Percentiles rank a stretch among this genome's conserved stretches.
Evolutionary conservation across 192 early-diverging fungal species (phyloP).

Genomic region (Coemansia sp.): DNA sequence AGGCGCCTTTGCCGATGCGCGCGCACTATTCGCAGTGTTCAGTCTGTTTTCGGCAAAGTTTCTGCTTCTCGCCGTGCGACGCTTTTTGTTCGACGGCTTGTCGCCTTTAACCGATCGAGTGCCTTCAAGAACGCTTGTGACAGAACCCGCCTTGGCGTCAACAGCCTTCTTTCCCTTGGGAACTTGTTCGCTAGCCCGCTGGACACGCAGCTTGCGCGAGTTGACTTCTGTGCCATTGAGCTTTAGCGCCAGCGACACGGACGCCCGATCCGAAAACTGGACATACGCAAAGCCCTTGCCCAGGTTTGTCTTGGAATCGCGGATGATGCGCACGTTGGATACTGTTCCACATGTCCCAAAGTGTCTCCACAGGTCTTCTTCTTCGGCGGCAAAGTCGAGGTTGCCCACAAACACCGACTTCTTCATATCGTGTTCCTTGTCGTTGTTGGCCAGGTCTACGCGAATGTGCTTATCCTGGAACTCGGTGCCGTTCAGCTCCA

Average conservation of each 20-base stretch:
- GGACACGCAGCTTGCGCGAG: conserved; percentile 31
- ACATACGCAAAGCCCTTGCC: conserved; percentile 96
- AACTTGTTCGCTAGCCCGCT: conserved; percentile 44
- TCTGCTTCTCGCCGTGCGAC: conserved; percentile 45
- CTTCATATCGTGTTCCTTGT: conserved; percentile 68
- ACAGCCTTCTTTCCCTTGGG: conserved; percentile 35
- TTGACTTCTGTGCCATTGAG: conserved; percentile 73
- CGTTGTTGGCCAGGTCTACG: conserved; percentile 64
- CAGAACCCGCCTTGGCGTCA: conserved; percentile 12
- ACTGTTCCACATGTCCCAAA: conserved; percentile 70
- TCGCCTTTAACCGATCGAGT: conserved; percentile 57
- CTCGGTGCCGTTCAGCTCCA: conserved; percentile 72
- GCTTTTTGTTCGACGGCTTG: conserved; percentile 51
- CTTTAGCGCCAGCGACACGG: conserved; percentile 76
- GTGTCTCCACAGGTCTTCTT: conserved; percentile 70
- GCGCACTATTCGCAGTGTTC: conserved; percentile 13
- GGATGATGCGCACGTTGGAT: conserved; percentile 81
- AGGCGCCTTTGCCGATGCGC: not conserved
- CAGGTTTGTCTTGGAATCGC: conserved; percentile 79
- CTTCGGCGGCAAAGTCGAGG: conserved; percentile 70
- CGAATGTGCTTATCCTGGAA: conserved; percentile 88
- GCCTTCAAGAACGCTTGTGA: conserved; percentile 49
- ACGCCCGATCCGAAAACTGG: conserved; percentile 73
- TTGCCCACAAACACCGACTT: conserved; percentile 75
- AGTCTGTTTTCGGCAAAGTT: conserved; percentile 31